Conservation (phyloP, 306 rosid genomes). For the Geum urbanum region DNA sequence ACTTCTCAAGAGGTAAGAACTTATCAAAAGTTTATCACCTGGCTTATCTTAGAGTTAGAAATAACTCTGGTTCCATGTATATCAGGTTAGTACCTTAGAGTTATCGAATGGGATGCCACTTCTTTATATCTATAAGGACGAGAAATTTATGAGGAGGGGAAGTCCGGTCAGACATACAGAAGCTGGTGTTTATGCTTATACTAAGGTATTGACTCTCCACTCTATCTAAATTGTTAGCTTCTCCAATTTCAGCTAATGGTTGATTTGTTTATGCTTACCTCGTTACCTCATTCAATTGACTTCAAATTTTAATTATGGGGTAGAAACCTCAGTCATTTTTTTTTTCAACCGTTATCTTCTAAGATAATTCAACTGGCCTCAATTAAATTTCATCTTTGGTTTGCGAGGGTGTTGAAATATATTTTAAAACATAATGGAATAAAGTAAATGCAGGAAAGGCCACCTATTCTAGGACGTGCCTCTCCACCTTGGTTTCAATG, state of each 20-base stretch:
- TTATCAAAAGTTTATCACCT: not conserved
- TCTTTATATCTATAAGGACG: conserved; percentile 69
- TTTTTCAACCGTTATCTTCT: too few relatives aligned
- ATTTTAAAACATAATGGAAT: too few relatives aligned
- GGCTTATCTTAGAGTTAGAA: not conserved
- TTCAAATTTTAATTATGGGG: too few relatives aligned
- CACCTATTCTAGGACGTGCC: too few relatives aligned
- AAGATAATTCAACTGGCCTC: too few relatives aligned
- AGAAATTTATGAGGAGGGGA: conserved; percentile 62
- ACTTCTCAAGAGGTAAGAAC: conserved; percentile 67
- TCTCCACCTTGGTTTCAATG: too few relatives aligned
- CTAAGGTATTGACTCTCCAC: conserved; percentile 43
- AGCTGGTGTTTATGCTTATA: conserved; percentile 75
- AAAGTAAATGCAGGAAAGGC: too few relatives aligned
- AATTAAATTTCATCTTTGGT: too few relatives aligned
- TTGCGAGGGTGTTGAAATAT: too few relatives aligned
- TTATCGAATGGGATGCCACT: conserved; percentile 75
- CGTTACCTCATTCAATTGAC: too few relatives aligned
- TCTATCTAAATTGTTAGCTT: not conserved
- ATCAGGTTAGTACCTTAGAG: conserved; percentile 70
- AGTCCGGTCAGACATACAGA: conserved; percentile 68
- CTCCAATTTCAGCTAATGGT: not conserved
- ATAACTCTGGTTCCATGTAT: conserved; percentile 2
- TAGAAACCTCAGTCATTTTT: too few relatives aligned
- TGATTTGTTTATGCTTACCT: not conserved